A percentile compares a stretch with the other conserved stretches of the same genome.
phyloP scores from a whole-genome alignment of 208 protist genomes.

The Leishmania arabica region DNA sequence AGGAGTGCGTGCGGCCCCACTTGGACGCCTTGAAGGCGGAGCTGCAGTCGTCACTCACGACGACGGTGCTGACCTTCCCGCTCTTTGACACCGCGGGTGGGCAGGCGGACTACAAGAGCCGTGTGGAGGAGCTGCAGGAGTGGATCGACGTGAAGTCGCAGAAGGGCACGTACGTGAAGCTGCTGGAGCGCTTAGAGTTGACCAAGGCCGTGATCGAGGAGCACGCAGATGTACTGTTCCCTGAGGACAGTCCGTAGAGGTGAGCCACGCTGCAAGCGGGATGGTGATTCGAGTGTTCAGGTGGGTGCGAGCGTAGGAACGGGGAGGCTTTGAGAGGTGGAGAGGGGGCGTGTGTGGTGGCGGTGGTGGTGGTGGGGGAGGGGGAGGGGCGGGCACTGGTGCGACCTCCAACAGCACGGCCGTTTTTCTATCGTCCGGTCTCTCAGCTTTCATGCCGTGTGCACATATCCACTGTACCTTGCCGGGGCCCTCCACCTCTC shows the following conservation, averaged over 20 bases:
- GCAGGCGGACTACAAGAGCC: conserved; percentile 59
- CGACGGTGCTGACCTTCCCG: conserved; percentile 63
- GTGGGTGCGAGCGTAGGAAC: background rate
- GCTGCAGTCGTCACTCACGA: conserved; percentile 56
- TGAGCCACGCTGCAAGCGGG: background rate
- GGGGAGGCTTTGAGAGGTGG: background rate
- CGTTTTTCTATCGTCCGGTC: background rate
- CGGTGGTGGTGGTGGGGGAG: too few relatives aligned
- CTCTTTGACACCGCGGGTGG: conserved; percentile 46
- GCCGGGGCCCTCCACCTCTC: background rate
- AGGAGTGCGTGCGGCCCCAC: conserved; percentile 71
- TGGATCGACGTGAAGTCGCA: conserved; percentile 85
- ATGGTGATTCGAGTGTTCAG: too few relatives aligned
- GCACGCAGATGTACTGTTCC: conserved; percentile 63
- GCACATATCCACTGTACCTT: background rate
- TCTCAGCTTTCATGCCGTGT: background rate
- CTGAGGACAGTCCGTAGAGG: conserved; percentile 33
- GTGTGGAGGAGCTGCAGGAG: conserved; percentile 76
- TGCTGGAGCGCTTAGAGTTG: conserved; percentile 63
- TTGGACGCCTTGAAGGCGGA: conserved; percentile 55
- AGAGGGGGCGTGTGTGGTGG: background rate
- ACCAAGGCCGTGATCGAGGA: conserved; percentile 62
- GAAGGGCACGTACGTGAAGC: conserved; percentile 64
- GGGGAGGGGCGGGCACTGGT: too few relatives aligned
- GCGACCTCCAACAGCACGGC: background rate